phyloP scores from a whole-genome alignment of 1,284 basidiomycete species.

The Pseudomicrostroma phylloplanum region DNA sequence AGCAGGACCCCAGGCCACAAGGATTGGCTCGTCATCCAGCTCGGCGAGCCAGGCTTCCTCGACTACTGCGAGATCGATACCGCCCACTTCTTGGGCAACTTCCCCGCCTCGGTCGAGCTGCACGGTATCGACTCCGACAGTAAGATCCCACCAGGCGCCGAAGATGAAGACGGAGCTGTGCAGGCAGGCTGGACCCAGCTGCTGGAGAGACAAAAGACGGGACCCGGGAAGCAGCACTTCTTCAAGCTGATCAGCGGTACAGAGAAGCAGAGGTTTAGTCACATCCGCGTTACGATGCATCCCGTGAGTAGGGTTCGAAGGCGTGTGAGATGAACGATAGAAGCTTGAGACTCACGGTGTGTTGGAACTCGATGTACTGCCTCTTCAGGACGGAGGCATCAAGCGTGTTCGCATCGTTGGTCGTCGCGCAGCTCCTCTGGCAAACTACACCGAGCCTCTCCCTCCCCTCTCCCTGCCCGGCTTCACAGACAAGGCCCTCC shows the following conservation, averaged over 20 bases:
- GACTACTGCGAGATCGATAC: conserved; percentile 84
- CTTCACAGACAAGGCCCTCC: conserved; percentile 21
- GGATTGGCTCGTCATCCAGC: conserved; percentile 83
- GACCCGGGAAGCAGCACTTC: conserved; percentile 82
- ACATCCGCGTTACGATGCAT: conserved; percentile 80
- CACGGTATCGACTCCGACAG: conserved; percentile 60
- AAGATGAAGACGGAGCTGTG: conserved; percentile 9
- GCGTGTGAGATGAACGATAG: neutral
- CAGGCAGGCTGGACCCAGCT: conserved; percentile 64
- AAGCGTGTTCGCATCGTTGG: conserved; percentile 84
- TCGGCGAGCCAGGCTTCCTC: conserved; percentile 61
- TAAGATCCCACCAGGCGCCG: conserved; percentile 20
- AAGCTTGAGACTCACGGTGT: neutral
- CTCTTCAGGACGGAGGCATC: conserved; percentile 70
- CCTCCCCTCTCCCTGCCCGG: conserved; percentile 30
- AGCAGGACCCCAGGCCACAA: conserved; percentile 71
- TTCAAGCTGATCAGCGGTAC: conserved; percentile 66
- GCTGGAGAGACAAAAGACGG: conserved; percentile 70
- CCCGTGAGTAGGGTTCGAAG: conserved; percentile 53
- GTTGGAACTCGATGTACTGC: neutral
- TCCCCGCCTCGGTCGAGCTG: conserved; percentile 72
- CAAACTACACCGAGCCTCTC: conserved; percentile 18
- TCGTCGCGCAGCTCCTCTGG: conserved; percentile 53
- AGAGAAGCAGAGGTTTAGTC: conserved; percentile 61
- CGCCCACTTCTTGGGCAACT: conserved; percentile 92